A percentile compares a stretch with the other conserved stretches of the same genome.
Evolutionary conservation across 805 yeast species (phyloP).

Genomic region (Yamadazyma akitaensis): DNA sequence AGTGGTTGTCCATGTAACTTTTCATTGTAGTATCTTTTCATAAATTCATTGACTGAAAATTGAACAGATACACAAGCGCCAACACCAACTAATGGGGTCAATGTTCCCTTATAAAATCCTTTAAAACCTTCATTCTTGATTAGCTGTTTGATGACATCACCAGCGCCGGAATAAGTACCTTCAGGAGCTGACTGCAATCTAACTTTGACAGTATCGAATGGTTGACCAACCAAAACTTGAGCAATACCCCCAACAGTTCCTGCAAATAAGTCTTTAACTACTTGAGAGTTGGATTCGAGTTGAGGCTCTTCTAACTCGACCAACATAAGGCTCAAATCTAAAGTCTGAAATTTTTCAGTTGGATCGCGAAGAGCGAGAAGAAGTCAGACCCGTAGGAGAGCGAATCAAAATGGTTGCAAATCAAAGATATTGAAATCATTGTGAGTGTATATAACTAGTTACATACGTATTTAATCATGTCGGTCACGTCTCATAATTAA

Average conservation of each 20-base stretch:
- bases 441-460: no score
- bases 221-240: conserved; percentile 94
- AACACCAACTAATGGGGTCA: conserved; percentile 50
- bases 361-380: conserved; percentile 4
- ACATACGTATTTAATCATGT: neutral
- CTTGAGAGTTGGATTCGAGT: conserved; percentile 38
- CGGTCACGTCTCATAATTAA: conserved; percentile 22
- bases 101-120: conserved; percentile 45
- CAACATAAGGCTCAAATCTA: conserved; percentile 24
- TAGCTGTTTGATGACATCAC: conserved; percentile 72
- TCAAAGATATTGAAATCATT: no score
- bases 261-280: conserved; percentile 75
- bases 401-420: no score
- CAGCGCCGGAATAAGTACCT: conserved; percentile 68
- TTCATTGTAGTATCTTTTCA: conserved; percentile 72
- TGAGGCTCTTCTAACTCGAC: conserved; percentile 44
- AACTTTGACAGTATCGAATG: conserved; percentile 93
- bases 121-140: conserved; percentile 43
- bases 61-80: conserved; percentile 98
- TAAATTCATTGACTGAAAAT: conserved; percentile 89
- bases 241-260: conserved; percentile 97
- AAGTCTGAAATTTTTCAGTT: conserved; percentile 6
- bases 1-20: conserved; percentile 47
- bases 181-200: conserved; percentile 84
- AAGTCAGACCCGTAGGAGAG: neutral